These are phyloP conservation scores for Daldinia loculata DNA, from an alignment of 495 filamentous ascomycete genomes.

Conservation along the genomic window DNA sequence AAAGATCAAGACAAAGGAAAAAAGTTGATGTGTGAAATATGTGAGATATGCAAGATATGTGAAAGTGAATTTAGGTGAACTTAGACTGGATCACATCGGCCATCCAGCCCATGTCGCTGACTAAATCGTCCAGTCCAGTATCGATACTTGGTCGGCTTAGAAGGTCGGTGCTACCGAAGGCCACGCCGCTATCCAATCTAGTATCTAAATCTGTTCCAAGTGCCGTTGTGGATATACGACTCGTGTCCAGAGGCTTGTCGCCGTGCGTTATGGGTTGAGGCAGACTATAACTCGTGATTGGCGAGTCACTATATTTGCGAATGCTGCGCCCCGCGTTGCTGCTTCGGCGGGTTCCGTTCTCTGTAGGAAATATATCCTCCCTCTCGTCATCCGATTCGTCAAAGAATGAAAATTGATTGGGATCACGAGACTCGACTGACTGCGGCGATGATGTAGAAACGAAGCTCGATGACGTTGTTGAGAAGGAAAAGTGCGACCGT, in stretches of 20 bases:
- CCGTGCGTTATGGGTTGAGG: slow-evolving; percentile 45
- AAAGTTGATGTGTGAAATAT: background rate
- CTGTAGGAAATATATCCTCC: slow-evolving; percentile 35
- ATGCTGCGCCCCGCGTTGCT: slow-evolving; percentile 9
- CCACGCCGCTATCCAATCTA: slow-evolving; percentile 40
- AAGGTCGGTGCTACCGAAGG: slow-evolving; percentile 40
- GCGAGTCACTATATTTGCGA: slow-evolving; percentile 39
- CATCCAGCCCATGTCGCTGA: slow-evolving; percentile 58
- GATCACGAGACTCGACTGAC: slow-evolving; percentile 38
- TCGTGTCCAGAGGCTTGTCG: slow-evolving; percentile 24
- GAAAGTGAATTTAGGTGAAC: slow-evolving; percentile 26
- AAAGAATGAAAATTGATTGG: slow-evolving; percentile 51
- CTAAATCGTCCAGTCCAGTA: slow-evolving; percentile 53
- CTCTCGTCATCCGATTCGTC: slow-evolving; percentile 54
- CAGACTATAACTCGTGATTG: slow-evolving; percentile 55
- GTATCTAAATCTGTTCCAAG: slow-evolving; percentile 45
- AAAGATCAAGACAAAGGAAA: slow-evolving; percentile 9
- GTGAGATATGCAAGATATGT: slow-evolving; percentile 9
- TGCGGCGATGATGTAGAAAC: slow-evolving; percentile 41
- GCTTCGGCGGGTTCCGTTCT: slow-evolving; percentile 13
- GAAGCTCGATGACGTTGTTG: slow-evolving; percentile 48
- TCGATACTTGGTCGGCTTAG: slow-evolving; percentile 49
- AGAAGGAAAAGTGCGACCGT: slow-evolving; percentile 50
- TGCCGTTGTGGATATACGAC: slow-evolving; percentile 21
- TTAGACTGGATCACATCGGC: slow-evolving; percentile 50